Percentiles rank a stretch among this genome's conserved stretches.
Conservation (phyloP, 495 filamentous ascomycete genomes). For the Talaromyces liani region DNA sequence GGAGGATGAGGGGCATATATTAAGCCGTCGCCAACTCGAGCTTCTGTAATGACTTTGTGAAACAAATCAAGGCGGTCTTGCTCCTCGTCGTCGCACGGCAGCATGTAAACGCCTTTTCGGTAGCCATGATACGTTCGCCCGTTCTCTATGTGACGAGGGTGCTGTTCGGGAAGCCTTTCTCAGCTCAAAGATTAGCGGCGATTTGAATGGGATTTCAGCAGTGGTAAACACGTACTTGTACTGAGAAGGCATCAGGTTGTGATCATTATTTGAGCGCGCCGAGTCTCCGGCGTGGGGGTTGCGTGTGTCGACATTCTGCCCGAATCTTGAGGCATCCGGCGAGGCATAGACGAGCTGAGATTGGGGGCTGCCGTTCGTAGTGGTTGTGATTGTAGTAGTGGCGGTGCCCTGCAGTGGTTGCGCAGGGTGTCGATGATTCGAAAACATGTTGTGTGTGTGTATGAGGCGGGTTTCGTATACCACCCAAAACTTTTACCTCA, state of each 20-base stretch:
- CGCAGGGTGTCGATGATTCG: background rate
- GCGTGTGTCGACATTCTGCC: slow-evolving; percentile 1
- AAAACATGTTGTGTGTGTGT: background rate
- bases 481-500: background rate
- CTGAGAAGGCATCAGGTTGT: background rate
- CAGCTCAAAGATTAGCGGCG: background rate
- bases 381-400: background rate
- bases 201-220: background rate
- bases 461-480: background rate
- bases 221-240: background rate
- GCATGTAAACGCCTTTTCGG: slow-evolving; percentile 40
- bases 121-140: slow-evolving; percentile 42
- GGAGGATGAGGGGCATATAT: slow-evolving; percentile 45
- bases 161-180: slow-evolving; percentile 27
- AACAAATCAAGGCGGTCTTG: slow-evolving; percentile 72
- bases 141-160: slow-evolving; percentile 35
- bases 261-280: background rate
- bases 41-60: slow-evolving; percentile 66
- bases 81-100: slow-evolving; percentile 53
- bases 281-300: background rate
- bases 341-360: background rate
- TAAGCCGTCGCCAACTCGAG: slow-evolving; percentile 46
- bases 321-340: background rate
- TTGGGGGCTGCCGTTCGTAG: background rate
- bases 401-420: background rate